Evolutionary conservation across 2,329 filamentous ascomycete species (phyloP).

Genomic region (Beauveria scarabaeidicola): DNA sequence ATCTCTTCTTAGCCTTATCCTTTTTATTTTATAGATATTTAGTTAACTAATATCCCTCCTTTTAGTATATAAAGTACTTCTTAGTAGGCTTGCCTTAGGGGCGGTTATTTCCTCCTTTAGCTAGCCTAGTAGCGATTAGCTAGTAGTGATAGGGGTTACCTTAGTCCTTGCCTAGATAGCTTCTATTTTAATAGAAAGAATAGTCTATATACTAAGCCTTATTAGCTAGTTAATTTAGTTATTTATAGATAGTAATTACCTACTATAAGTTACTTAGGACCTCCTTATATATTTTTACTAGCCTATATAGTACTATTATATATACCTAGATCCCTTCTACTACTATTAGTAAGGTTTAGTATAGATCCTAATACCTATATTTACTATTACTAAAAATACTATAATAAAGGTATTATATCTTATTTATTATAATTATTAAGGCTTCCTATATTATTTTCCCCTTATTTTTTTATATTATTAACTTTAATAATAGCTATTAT

Average conservation of each 20-base stretch:
- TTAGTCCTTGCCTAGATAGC: neutral
- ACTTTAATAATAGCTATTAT: neutral
- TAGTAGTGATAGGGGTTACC: neutral
- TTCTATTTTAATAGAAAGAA: neutral
- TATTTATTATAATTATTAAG: neutral
- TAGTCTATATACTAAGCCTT: neutral
- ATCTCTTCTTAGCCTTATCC: neutral
- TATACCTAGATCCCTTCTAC: neutral
- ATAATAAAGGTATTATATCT: neutral
- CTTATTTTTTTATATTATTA: neutral
- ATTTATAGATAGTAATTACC: neutral
- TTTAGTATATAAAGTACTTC: neutral
- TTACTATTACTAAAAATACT: neutral
- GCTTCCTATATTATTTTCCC: neutral
- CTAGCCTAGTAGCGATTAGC: too few species aligned
- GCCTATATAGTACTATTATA: neutral
- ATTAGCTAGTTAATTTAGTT: neutral
- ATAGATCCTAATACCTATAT: neutral
- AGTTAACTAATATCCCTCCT: neutral
- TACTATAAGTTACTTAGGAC: neutral
- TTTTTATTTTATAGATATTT: neutral
- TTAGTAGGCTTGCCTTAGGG: neutral
- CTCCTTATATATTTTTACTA: neutral
- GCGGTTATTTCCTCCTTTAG: neutral
- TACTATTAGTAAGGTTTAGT: neutral